Conservation (phyloP, 2,329 filamentous ascomycete genomes). For the Plectosphaerella cucumerina region DNA sequence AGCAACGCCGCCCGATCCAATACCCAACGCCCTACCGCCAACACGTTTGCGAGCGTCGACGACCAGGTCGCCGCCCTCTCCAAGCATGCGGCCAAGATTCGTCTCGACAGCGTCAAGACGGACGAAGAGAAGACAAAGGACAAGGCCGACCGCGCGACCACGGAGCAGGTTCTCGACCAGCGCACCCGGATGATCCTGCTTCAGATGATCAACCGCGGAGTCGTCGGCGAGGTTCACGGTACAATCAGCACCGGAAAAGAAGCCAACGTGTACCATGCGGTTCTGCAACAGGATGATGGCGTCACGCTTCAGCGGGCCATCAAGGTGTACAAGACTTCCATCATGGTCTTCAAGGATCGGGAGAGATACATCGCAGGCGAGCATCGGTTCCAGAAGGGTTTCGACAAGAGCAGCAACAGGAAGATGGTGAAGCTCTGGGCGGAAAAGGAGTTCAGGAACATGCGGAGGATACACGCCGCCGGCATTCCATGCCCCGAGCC, state of each 20-base stretch:
- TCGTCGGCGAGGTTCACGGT: conserved; percentile 88
- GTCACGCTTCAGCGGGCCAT: conserved; percentile 73
- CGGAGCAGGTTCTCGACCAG: conserved; percentile 90
- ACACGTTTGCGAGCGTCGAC: conserved; percentile 75
- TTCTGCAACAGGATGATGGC: conserved; percentile 56
- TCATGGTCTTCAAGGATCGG: conserved; percentile 95
- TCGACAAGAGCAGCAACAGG: conserved; percentile 90
- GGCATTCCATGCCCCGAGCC: conserved; percentile 91
- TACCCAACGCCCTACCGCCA: conserved; percentile 72
- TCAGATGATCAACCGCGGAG: conserved; percentile 89
- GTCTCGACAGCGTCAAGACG: conserved; percentile 61
- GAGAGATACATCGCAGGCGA: conserved; percentile 95
- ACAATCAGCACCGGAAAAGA: conserved; percentile 97
- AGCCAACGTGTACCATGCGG: conserved; percentile 93
- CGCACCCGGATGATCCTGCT: conserved; percentile 92
- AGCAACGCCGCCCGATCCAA: conserved; percentile 66
- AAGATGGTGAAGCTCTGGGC: conserved; percentile 99
- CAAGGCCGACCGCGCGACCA: conserved; percentile 89
- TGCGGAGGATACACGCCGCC: conserved; percentile 76
- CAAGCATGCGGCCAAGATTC: conserved; percentile 81
- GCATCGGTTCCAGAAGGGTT: conserved; percentile 83
- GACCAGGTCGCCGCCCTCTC: conserved; percentile 84
- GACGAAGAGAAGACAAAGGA: conserved; percentile 63
- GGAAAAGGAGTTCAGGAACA: conserved; percentile 95
- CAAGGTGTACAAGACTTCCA: conserved; percentile 99